Base-by-base conservation (phyloP, 306 rosid species). In the Oxytropis ochrocephala region DNA sequence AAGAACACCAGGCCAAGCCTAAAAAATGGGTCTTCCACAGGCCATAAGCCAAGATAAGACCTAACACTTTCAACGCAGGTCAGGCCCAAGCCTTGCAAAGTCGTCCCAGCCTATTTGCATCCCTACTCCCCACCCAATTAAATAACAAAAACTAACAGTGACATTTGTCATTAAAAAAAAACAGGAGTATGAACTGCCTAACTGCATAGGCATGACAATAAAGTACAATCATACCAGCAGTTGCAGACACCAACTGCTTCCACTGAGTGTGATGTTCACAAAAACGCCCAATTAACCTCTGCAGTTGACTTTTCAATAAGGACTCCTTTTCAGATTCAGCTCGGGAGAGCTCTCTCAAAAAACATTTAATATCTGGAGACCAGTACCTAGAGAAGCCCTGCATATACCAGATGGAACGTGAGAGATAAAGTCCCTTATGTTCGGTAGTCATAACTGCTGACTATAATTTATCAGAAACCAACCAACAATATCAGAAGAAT, bases 331-430 rank as follows among this genome's bases (percentile, higher is more conserved):
- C 89, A 48, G 83, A 75, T 78, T 87, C 92, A 67, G 96, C 99
- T 75, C 64, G 83, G 4, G 91, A 81, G 57, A 91, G 96, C 82
- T 85, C 86, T 60, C 77, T 79, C 56, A 94, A 59, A 64, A 79
- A 79, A 47, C 18, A 54, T 81, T 89, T 94, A 47, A 91, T 85
- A 74, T 59, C 80, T 47, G 97, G 95, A 81, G 95, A 85, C 97
- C 99, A 94, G 72, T 94, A 94, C 82, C 95, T 82, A 72, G 63
- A 89, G 80, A 84, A 84, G 27, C 99, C 99, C 99, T 94, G 87
- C 78, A 83, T 44, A 76, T 53, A 75, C 72, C 82, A 73, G 63
- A 73, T 11, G 12, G 56, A 77, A 69, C 44, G 50, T 60, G 36
- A 79, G 55, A 77, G 57, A 60, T 50, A 47, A 69, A 29, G 10